Evolutionary conservation across 176 grass and related monocot species (phyloP).

Genomic region (Musa acuminata): DNA sequence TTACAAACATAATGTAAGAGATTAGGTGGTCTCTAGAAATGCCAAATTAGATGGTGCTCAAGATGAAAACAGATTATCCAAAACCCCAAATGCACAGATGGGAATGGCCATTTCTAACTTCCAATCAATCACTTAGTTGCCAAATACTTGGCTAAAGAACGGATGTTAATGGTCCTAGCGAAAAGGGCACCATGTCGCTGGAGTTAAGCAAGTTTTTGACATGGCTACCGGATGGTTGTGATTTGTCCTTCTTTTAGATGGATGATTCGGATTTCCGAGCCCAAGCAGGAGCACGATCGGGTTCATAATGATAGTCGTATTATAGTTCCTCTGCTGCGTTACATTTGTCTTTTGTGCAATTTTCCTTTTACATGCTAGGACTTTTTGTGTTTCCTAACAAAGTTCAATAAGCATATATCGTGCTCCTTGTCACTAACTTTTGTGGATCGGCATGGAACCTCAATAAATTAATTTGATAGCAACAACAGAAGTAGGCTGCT

Average conservation of each 20-base stretch:
- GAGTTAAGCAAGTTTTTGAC: slow-evolving; percentile 65
- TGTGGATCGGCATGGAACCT: too few relatives aligned
- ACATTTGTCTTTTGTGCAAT: too few relatives aligned
- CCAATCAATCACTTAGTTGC: neutral
- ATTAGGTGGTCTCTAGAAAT: neutral
- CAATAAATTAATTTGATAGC: too few relatives aligned
- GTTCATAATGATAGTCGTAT: slow-evolving; percentile 85
- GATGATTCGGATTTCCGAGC: slow-evolving; percentile 63
- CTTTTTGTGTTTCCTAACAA: too few relatives aligned
- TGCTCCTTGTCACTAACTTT: too few relatives aligned
- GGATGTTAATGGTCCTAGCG: slow-evolving; percentile 17
- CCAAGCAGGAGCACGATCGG: slow-evolving; percentile 75
- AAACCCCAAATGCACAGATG: neutral
- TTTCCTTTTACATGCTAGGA: too few relatives aligned
- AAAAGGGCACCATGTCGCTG: neutral
- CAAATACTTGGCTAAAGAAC: slow-evolving; percentile 15
- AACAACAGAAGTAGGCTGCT: too few relatives aligned
- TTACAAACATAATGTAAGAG: neutral
- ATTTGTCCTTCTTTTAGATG: slow-evolving; percentile 46
- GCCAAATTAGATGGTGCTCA: neutral
- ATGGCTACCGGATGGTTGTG: slow-evolving; percentile 46
- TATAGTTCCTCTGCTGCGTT: slow-evolving; percentile 64
- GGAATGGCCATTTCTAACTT: neutral
- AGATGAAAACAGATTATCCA: neutral
- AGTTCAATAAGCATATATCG: too few relatives aligned